phyloP scores from a whole-genome alignment of 2,329 filamentous ascomycete species.

The Albifimbria verrucaria region DNA sequence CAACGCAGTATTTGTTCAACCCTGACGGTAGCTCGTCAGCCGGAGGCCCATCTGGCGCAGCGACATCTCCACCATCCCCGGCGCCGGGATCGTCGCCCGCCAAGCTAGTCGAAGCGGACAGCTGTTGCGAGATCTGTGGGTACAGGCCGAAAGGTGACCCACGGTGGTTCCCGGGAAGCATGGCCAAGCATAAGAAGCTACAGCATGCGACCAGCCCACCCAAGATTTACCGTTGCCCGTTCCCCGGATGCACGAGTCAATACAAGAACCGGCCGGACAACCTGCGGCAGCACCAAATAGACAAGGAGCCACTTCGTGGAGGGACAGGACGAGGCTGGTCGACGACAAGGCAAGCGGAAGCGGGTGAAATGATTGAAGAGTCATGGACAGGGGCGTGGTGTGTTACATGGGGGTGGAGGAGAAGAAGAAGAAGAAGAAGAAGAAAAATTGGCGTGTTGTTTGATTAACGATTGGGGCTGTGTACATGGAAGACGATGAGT shows the following conservation, averaged over 20 bases:
- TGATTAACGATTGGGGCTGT: too few species aligned
- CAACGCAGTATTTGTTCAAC: slow-evolving; percentile 16
- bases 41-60: slow-evolving; percentile 16
- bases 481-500: too few species aligned
- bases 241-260: slow-evolving; percentile 50
- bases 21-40: slow-evolving; percentile 16
- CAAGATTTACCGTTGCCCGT: slow-evolving; percentile 50
- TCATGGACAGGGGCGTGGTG: background rate
- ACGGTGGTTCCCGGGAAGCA: slow-evolving; percentile 56
- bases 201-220: slow-evolving; percentile 48
- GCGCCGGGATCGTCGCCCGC: slow-evolving; percentile 9
- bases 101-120: slow-evolving; percentile 38
- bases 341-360: slow-evolving; percentile 46
- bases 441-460: too few species aligned
- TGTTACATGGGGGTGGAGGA: too few species aligned
- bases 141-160: slow-evolving; percentile 55
- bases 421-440: too few species aligned
- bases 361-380: slow-evolving; percentile 26
- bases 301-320: slow-evolving; percentile 54
- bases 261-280: slow-evolving; percentile 57
- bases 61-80: slow-evolving; percentile 20
- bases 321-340: slow-evolving; percentile 29
- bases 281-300: slow-evolving; percentile 52
- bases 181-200: slow-evolving; percentile 56
- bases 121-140: slow-evolving; percentile 49